Base-by-base conservation (phyloP, 345 rosid species). In the Sisymbrium altissimum region DNA sequence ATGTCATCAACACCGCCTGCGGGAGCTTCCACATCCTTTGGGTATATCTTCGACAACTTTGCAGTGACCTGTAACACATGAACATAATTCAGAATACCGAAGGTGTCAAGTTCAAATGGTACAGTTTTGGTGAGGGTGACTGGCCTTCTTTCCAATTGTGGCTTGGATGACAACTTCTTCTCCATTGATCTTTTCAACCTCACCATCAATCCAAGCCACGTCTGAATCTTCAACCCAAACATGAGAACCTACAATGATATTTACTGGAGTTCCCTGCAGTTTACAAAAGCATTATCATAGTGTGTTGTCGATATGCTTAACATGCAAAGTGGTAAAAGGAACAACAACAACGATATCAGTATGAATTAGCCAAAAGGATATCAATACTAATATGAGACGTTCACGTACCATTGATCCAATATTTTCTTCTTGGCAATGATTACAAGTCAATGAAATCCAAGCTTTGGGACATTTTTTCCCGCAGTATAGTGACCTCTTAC, bases 221-320 rank as follows among this genome's bases (percentile, higher is more conserved):
- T 82, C 90, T 10, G 85, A 53, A 79, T 94, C 96, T 81, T 94
- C 98, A 29, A 76, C 85, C 98, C 97, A 94, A 70, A 89, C 90
- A 30, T 94, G 89, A 77, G 98, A 94, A 68, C 98, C 96, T 1
- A 88, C 97, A 65, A 82, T 89, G 59, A 94, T 91, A 68, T 91
- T 94, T 58, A 86, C 97, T 2, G 86, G 80, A 78, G 93, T 86
- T 81, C 84, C 98, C 98, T 94, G 86, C 81, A 81, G 15, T 72
- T 56, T 38, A 41, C 39, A 32, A 55, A 54, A 7, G 13, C 15
- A 66, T 49, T 18, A 68, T 11, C 10, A 32, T 15, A 18, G 5
- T 48, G 53, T 59, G 32, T 21, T 19, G 54, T 74, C 30, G 48
- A 36, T 21, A 68, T 39, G 53, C 27, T 7, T 49, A 48, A 30